Conservation (phyloP, 257 asterid genomes). For the Verbena officinalis region DNA sequence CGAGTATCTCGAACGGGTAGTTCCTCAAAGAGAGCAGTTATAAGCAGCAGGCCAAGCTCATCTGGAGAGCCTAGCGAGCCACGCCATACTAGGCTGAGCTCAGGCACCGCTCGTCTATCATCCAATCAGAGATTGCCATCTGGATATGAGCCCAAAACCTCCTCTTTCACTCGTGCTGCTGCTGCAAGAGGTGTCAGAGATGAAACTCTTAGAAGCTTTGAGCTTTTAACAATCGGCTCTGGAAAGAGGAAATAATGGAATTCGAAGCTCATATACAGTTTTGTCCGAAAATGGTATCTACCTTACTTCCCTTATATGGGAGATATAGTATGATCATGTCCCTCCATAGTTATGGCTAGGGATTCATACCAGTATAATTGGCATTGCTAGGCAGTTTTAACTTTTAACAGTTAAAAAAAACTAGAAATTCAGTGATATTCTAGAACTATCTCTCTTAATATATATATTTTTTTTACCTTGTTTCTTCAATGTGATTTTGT, state of each 20-base stretch:
- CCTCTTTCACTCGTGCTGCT: conserved; percentile 61
- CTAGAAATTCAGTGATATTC: conserved; percentile 14
- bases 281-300: conserved; percentile 13
- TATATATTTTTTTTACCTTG: not conserved
- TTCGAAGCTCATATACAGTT: conserved; percentile 3
- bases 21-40: no score
- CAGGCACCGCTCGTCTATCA: conserved; percentile 62
- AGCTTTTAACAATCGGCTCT: conserved; percentile 73
- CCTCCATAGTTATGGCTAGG: conserved; percentile 27
- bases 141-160: conserved; percentile 69
- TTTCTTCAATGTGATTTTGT: not conserved
- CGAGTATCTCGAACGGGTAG: conserved; percentile 38
- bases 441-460: conserved; percentile 16
- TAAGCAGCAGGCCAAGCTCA: conserved; percentile 74
- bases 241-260: conserved; percentile 64
- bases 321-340: not conserved
- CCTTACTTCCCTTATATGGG: not conserved
- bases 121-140: conserved; percentile 58
- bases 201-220: conserved; percentile 78
- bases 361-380: not conserved
- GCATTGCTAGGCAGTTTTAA: conserved; percentile 22
- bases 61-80: conserved; percentile 67
- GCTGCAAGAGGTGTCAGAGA: conserved; percentile 68
- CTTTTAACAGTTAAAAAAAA: conserved; percentile 5
- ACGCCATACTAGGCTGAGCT: conserved; percentile 50